These are phyloP conservation scores for Fusarium pseudograminearum DNA, from an alignment of 2,329 filamentous ascomycete species.

Conservation along the genomic window DNA sequence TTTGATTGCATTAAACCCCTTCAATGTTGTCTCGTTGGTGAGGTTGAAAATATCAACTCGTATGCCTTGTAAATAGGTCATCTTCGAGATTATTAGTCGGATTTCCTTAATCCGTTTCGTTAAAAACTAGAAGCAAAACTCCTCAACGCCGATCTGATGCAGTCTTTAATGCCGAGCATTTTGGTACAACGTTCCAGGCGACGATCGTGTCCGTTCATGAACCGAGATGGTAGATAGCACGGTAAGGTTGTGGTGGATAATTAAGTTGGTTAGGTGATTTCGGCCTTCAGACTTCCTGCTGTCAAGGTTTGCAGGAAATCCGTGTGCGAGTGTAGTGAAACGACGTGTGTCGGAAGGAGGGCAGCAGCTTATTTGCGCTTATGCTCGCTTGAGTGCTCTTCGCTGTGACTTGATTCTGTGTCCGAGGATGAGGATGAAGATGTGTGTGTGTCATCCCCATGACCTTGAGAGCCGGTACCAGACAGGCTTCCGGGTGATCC, in stretches of 20 bases:
- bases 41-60: slow-evolving; percentile 26
- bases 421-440: slow-evolving; percentile 55
- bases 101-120: slow-evolving; percentile 30
- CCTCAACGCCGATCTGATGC: slow-evolving; percentile 52
- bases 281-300: not conserved
- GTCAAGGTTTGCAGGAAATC: not conserved
- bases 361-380: slow-evolving; percentile 31
- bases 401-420: slow-evolving; percentile 53
- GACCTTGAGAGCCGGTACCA: slow-evolving; percentile 52
- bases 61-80: slow-evolving; percentile 9
- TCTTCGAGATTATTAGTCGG: slow-evolving; percentile 41
- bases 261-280: slow-evolving; percentile 8
- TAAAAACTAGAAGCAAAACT: slow-evolving; percentile 43
- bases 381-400: slow-evolving; percentile 46
- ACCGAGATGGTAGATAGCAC: slow-evolving; percentile 30
- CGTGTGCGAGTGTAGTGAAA: not conserved
- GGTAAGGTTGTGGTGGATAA: slow-evolving; percentile 14
- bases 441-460: slow-evolving; percentile 52
- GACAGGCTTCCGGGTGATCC: slow-evolving; percentile 59
- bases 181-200: slow-evolving; percentile 39
- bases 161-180: slow-evolving; percentile 48
- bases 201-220: slow-evolving; percentile 42
- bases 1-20: slow-evolving; percentile 31
- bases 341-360: not conserved
- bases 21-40: slow-evolving; percentile 25